These are phyloP conservation scores for Tubosaeta brunneosetosa DNA, from an alignment of 768 basidiomycete species.

Conservation along the genomic window DNA sequence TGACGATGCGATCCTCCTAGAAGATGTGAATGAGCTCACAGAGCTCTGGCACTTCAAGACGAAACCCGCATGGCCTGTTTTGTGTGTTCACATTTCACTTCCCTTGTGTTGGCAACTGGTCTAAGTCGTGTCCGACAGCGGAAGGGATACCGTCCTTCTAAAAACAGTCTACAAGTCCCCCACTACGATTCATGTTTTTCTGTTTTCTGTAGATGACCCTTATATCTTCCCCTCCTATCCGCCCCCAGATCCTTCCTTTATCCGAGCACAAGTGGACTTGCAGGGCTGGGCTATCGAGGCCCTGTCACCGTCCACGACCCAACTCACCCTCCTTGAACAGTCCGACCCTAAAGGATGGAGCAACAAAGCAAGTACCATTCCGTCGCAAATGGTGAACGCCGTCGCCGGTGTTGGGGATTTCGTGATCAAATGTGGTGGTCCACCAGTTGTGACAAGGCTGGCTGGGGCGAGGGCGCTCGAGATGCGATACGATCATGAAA, in stretches of 20 bases:
- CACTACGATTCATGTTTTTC: conserved; percentile 90
- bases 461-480: conserved; percentile 70
- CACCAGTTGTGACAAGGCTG: conserved; percentile 84
- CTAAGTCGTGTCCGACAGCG: conserved; percentile 43
- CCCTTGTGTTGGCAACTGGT: conserved; percentile 1
- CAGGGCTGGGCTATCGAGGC: conserved; percentile 98
- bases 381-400: conserved; percentile 86
- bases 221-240: conserved; percentile 78
- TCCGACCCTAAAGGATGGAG: conserved; percentile 98
- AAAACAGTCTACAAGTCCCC: conserved; percentile 98
- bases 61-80: conserved; percentile 90
- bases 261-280: conserved; percentile 95
- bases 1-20: conserved; percentile 80
- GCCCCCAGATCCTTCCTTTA: conserved; percentile 65
- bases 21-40: conserved; percentile 86
- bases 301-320: conserved; percentile 90
- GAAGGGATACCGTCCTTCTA: conserved; percentile 84
- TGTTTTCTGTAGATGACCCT: conserved; percentile 88
- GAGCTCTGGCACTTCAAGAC: conserved; percentile 93
- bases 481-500: conserved; percentile 84
- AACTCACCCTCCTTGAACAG: conserved; percentile 91
- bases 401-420: conserved; percentile 93
- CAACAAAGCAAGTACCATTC: conserved; percentile 83
- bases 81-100: conserved; percentile 49
- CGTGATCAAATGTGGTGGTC: conserved; percentile 91